A percentile compares a stretch with the other conserved stretches of the same genome.
Evolutionary conservation across 2,329 filamentous ascomycete genomes (phyloP).

Genomic region (Tolypocladium album): DNA sequence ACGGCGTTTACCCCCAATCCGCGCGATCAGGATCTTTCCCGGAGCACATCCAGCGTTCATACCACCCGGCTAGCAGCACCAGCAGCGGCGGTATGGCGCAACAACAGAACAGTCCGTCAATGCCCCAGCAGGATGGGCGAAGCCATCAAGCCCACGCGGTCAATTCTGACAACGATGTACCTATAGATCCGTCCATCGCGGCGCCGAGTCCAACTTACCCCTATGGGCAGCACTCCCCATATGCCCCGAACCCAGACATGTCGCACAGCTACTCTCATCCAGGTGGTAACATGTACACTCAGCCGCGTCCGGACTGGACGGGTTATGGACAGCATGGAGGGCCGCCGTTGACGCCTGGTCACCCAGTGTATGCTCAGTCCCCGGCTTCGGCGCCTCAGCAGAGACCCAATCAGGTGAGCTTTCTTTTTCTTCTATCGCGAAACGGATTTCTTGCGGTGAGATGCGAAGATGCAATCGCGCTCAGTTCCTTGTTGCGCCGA

Average conservation of each 20-base stretch:
- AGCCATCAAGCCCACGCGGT: slow-evolving; percentile 66
- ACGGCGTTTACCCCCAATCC: slow-evolving; percentile 64
- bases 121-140: slow-evolving; percentile 72
- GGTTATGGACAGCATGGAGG: slow-evolving; percentile 48
- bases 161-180: slow-evolving; percentile 93
- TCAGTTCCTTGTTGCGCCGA: neutral
- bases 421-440: neutral
- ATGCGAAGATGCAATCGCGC: neutral
- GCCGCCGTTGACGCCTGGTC: slow-evolving; percentile 37
- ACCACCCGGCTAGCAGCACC: slow-evolving; percentile 67
- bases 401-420: slow-evolving; percentile 51
- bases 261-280: slow-evolving; percentile 61
- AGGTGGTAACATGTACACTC: slow-evolving; percentile 53
- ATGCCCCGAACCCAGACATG: slow-evolving; percentile 79
- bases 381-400: slow-evolving; percentile 44
- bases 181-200: slow-evolving; percentile 98
- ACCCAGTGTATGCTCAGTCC: slow-evolving; percentile 44
- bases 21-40: slow-evolving; percentile 78
- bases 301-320: slow-evolving; percentile 65
- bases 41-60: slow-evolving; percentile 77
- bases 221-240: slow-evolving; percentile 76
- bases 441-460: neutral
- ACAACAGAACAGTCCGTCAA: slow-evolving; percentile 93
- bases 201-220: slow-evolving; percentile 86
- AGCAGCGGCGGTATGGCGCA: slow-evolving; percentile 88